A percentile compares a stretch with the other conserved stretches of the same genome.
phyloP scores from a whole-genome alignment of 139 green algal species.

The Auxenochlorella pyrenoidosa region DNA sequence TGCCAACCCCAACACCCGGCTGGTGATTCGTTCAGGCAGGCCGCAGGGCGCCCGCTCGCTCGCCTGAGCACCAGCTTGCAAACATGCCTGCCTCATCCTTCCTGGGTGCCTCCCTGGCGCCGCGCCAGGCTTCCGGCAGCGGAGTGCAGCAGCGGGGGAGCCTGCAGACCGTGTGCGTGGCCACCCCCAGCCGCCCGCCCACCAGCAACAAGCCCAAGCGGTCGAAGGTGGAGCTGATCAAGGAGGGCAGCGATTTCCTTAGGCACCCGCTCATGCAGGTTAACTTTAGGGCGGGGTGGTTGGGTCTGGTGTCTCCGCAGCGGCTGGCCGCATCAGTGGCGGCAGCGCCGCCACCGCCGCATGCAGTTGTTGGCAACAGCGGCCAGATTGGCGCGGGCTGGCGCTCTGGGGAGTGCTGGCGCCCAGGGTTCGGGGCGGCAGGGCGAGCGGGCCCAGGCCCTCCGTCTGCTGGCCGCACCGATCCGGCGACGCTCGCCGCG shows the following conservation, averaged over 20 bases:
- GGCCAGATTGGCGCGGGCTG: neutral
- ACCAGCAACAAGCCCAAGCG: conserved; percentile 76
- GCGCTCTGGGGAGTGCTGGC: too few species aligned
- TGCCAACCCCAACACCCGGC: neutral
- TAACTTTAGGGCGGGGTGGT: neutral
- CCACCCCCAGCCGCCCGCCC: conserved; percentile 80
- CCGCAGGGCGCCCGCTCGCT: too few species aligned
- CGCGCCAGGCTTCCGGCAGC: neutral
- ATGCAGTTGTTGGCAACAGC: neutral
- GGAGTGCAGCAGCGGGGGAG: neutral
- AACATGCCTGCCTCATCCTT: conserved; percentile 4
- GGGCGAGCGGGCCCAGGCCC: neutral
- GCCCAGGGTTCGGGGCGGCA: neutral
- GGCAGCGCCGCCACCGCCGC: neutral
- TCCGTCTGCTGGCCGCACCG: too few species aligned
- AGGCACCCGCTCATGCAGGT: conserved; percentile 96
- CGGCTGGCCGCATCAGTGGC: neutral
- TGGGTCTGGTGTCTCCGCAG: neutral
- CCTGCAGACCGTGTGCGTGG: conserved; percentile 39
- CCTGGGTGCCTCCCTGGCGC: neutral
- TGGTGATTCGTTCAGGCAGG: neutral
- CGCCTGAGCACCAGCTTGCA: neutral
- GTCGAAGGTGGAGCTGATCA: conserved; percentile 96
- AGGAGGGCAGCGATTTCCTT: conserved; percentile 97
- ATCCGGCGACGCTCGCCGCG: too few species aligned